Base-by-base conservation (phyloP, 306 rosid species). In the Mimosa bimucronata region DNA sequence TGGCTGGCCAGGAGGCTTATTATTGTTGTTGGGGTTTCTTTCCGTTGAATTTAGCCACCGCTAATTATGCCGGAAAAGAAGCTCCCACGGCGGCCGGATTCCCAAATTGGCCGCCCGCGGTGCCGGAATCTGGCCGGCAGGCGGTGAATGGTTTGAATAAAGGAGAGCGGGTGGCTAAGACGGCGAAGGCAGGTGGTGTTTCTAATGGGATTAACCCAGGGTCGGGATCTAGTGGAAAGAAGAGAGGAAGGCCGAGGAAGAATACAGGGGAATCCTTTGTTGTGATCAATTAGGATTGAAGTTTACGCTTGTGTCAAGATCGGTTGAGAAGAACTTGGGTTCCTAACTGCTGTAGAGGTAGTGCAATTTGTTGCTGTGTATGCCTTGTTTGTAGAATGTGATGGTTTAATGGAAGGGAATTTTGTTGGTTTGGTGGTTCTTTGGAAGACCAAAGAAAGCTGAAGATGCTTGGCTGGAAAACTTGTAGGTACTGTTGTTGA, bases 1-100 rank as follows among this genome's bases (percentile, higher is more conserved):
- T 89, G 23, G 88, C 89, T 1, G 99, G 92, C n/a, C 84, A 90
- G 53, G 99, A 96, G 15, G 90, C 97, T 4, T 95, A 95, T 86
- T 89, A 93, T 73, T 91, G 95, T 66, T 79, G 94, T 53, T 91
- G 97, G 98, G 99, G 94, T 0, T 87, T 87, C 64, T 89, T 93
- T 68, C 99, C 98, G 10, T 84, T 93, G 87, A 97, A 96, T 0
- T 93, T 82, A 48, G 89, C 76, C 3, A 75, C 80, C 23, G 87
- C 81, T 25, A 75, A 29, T 28, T 40, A 58, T 19, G 42, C 50
- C 4, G 87, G 71, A 25, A 86, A 79, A 78, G 71, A 52, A 34
- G 74, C 69, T 45, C 15, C 78, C 15, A 37, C 85, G 0, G n/a
- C 81, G 0, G 12, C 78, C 0, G 50, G 71, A 21, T 86, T 77